These are phyloP conservation scores for Paspalum vaginatum DNA, from an alignment of 176 grass and related monocot species.

Conservation along the genomic window DNA sequence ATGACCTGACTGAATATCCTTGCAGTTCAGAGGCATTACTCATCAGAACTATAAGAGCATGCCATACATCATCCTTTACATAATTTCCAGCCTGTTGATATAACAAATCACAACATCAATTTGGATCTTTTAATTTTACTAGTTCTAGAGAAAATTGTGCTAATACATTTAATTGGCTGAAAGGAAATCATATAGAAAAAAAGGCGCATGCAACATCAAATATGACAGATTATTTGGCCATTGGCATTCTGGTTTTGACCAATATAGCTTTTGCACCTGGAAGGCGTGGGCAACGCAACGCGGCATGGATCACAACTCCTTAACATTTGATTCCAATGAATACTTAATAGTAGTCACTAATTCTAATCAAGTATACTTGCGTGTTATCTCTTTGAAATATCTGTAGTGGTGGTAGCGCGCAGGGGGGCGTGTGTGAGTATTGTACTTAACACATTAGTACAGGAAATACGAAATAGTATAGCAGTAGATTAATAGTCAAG, in stretches of 20 bases:
- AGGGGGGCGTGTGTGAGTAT: not conserved
- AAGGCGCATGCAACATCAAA: not conserved
- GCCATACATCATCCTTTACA: constrained; percentile 96
- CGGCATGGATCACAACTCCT: not conserved
- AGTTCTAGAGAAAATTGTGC: constrained; percentile 8
- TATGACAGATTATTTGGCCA: not conserved
- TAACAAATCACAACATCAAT: constrained; percentile 24
- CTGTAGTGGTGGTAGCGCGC: no score
- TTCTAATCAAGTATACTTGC: not conserved
- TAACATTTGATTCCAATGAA: not conserved
- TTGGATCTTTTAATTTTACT: not conserved
- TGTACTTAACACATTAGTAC: not conserved
- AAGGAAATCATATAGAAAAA: constrained; percentile 1
- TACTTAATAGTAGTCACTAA: constrained; percentile 12
- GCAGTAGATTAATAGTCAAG: not conserved
- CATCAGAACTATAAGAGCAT: constrained; percentile 87
- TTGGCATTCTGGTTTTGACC: not conserved
- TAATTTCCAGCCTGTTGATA: constrained; percentile 80
- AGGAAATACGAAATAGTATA: not conserved
- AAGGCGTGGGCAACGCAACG: not conserved
- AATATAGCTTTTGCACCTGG: not conserved
- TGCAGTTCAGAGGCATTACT: constrained; percentile 95
- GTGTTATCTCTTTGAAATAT: no score
- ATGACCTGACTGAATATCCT: constrained; percentile 92
- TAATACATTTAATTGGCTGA: not conserved